Evolutionary conservation across 2,329 filamentous ascomycete species (phyloP), one percentile per base, ranked within the genome.

Genomic region (Rhinocladiella mackenziei): DNA sequence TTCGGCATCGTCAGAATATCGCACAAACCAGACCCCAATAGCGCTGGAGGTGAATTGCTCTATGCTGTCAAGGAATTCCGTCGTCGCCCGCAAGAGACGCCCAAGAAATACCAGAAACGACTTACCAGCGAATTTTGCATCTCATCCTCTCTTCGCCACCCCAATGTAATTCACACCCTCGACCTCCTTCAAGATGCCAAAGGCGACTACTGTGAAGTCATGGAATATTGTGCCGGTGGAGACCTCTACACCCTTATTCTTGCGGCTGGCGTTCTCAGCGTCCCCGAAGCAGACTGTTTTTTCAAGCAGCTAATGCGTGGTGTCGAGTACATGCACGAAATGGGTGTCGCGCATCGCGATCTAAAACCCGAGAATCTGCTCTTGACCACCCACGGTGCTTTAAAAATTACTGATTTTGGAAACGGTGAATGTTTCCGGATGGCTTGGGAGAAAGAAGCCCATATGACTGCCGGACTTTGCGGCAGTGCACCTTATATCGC

Each of bases 261-360:
- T 20, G 82, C 92, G 5, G 88, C 89, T 26, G 87, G 87, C 47
- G 95, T 95, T 66, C 81, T 98, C 14, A 89, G 94, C 64, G 87
- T 94, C 20, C 75, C 81, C 49, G 92, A 98, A 67, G 91, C 92
- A 48, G 92, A 98, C 65, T 98, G 92, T 69, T 94, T 92, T 66
- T 98, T 98, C 75, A 95, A 97, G 70, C 92, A 98, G 67, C 82
- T 97, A 67, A 97, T 98, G 91, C 86, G 92, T 45, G 92, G 92
- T 51, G 92, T 98, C 39, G 91, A 97, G 67, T 98, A 98, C 65
- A 89, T 98, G 73, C 92, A 98, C 68, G 91, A 97, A 63, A 98
- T 97, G 92, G 92, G 92, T 44, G 92, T 98, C 18, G 91, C 92
- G 9, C 92, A 98, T 65, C 86, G 92, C 51, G 92, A 98, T 60